Evolutionary conservation across 768 basidiomycete genomes (phyloP).

Genomic region (Candolleomyces efflorescens): DNA sequence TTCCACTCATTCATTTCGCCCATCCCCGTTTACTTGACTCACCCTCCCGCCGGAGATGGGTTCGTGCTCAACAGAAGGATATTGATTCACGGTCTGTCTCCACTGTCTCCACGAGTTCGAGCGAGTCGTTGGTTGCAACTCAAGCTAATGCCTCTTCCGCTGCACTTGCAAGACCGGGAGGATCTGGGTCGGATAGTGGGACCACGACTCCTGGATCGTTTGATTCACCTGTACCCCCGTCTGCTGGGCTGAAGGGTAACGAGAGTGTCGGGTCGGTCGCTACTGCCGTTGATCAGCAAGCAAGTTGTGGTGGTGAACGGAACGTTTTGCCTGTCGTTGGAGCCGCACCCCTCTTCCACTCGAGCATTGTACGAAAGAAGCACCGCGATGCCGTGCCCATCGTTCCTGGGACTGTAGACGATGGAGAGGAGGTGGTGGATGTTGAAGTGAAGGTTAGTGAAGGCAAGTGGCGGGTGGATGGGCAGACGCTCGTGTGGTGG

Average conservation of each 20-base stretch:
- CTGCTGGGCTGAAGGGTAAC: not conserved
- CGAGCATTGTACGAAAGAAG: not conserved
- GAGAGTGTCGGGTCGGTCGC: not conserved
- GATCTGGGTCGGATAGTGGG: not conserved
- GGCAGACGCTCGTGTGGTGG: constrained; percentile 52
- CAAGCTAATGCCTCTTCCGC: not conserved
- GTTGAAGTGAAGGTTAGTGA: constrained; percentile 40
- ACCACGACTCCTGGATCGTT: not conserved
- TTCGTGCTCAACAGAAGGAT: constrained; percentile 6
- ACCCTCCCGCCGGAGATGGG: not conserved
- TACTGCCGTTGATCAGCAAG: not conserved
- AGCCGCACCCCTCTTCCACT: constrained; percentile 2
- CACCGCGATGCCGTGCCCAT: constrained; percentile 1
- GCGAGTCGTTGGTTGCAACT: not conserved
- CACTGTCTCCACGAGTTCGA: not conserved
- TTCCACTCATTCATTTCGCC: constrained; percentile 90
- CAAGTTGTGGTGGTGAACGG: not conserved
- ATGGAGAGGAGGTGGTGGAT: constrained; percentile 27
- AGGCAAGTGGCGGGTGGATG: constrained; percentile 40
- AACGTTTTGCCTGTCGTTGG: constrained; percentile 9
- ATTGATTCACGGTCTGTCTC: not conserved
- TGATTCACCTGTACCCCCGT: not conserved
- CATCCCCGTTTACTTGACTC: constrained; percentile 28
- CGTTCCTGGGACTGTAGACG: constrained; percentile 14
- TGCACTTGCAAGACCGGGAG: not conserved